Evolutionary conservation across 164 flowering plant genomes (phyloP).

Genomic region (Macadamia integrifolia): DNA sequence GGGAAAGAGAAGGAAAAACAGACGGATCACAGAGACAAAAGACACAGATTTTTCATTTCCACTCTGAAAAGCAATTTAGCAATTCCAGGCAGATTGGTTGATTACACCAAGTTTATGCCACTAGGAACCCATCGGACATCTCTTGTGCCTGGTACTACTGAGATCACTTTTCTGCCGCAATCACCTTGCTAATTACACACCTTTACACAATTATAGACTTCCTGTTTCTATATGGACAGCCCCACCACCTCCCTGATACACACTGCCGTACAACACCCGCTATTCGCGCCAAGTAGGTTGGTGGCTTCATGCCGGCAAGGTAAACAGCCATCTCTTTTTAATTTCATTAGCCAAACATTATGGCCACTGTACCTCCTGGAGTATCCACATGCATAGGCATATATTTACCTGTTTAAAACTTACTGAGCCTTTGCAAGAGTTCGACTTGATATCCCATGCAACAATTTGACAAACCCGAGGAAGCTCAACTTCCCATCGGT

Average conservation of each 20-base stretch:
- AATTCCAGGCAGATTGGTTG: not conserved
- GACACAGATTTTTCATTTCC: not conserved
- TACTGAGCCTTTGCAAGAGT: slow-evolving; percentile 43
- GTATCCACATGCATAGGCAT: not conserved
- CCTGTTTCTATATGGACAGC: not conserved
- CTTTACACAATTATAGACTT: slow-evolving; percentile 1
- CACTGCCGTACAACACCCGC: not conserved
- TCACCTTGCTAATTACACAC: not conserved
- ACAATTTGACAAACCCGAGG: slow-evolving; percentile 81
- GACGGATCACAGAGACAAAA: not conserved
- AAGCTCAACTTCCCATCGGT: slow-evolving; percentile 94
- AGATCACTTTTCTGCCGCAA: not conserved
- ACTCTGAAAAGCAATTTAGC: not conserved
- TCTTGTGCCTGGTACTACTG: too few relatives aligned
- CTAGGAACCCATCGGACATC: not conserved
- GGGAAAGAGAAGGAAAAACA: not conserved
- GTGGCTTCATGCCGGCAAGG: not conserved
- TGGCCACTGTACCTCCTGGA: not conserved
- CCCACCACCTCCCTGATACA: not conserved
- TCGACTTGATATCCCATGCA: slow-evolving; percentile 79
- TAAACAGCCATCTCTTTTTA: not conserved
- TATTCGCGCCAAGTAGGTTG: not conserved
- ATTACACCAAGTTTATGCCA: not conserved
- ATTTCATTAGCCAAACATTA: not conserved
- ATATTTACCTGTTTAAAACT: not conserved